Base-by-base conservation (phyloP, 306 rosid species). In the Casuarina equisetifolia region DNA sequence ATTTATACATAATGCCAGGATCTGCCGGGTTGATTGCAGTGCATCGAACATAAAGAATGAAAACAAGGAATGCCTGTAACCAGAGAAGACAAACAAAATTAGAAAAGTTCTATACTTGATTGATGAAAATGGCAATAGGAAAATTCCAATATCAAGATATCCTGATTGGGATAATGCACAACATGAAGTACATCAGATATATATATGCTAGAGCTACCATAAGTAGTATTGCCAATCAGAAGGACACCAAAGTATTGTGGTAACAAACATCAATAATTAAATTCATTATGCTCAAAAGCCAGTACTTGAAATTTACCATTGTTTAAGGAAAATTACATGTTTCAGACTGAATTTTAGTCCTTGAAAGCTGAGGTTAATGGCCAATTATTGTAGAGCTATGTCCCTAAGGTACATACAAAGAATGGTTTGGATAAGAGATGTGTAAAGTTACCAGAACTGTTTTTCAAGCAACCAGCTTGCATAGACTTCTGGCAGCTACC, bases 21-120 rank as follows among this genome's bases (percentile, higher is more conserved):
- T 94, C 98, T 7, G 98, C 97, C 45, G 98, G 98, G 84, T 94
- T 94, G 74, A 94, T 94, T 74, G 98, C 98, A 39, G 98, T 94
- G 78, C 97, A 94, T 81, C 98, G 90, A 70, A 89, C 83, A 69
- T 94, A 94, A 84, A 94, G 96, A 87, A 92, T 88, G 86, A 94
- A 94, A 77, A 94, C 97, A 64, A 82, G 81, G 75, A 94, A 91
- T 79, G 93, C 98, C 98, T 94, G 96, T 84, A 85, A 78, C 85
- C 82, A 86, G 53, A 77, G 71, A 80, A 87, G 57, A 74, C 78
- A 69, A 74, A 79, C 62, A 79, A 72, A 72, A 80, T 74, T 59
- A 46, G 12, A 64, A 36, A 59, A 83, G 72, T 32, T 50, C 17
- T 52, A 44, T 52, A 46, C 64, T 80, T 51, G 46, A 20, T 44